A percentile compares a stretch with the other conserved stretches of the same genome.
Conservation (phyloP, 331 rosid species). For the Rhamnella rubrinervis region DNA sequence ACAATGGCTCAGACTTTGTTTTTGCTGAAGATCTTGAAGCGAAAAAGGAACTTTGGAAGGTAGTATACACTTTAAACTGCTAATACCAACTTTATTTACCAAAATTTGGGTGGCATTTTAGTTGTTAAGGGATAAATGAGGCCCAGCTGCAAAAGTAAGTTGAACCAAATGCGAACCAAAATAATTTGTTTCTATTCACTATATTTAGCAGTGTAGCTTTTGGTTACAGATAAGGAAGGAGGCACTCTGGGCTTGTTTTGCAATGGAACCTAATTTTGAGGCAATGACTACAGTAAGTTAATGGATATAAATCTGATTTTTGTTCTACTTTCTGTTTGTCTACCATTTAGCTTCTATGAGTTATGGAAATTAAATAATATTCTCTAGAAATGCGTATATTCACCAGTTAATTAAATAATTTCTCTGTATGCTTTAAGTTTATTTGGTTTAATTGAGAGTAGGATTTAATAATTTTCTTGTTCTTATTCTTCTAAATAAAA, state of each 20-base stretch:
- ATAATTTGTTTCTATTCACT: slow-evolving; percentile 9
- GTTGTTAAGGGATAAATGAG: no score
- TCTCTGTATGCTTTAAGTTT: no score
- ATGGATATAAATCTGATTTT: neutral
- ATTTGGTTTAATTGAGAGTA: no score
- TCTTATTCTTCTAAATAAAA: no score
- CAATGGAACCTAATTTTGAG: slow-evolving; percentile 74
- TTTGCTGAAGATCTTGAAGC: slow-evolving; percentile 86
- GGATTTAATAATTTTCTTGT: no score
- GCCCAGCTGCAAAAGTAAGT: no score
- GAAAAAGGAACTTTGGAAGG: slow-evolving; percentile 93
- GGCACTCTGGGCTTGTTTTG: slow-evolving; percentile 95
- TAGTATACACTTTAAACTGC: slow-evolving; percentile 19
- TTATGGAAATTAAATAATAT: neutral
- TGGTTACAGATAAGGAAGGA: slow-evolving; percentile 75
- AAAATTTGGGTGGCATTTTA: no score
- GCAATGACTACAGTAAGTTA: slow-evolving; percentile 78
- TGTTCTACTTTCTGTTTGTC: neutral
- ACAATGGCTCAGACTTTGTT: slow-evolving; percentile 93
- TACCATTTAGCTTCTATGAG: neutral
- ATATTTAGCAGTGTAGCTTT: slow-evolving; percentile 13
- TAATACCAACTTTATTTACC: no score
- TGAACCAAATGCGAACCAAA: neutral
- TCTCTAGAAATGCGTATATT: neutral
- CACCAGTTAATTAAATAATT: no score